Percentiles rank a stretch among this genome's conserved stretches.
Conservation (phyloP, 2,329 filamentous ascomycete genomes). For the Phialophora verrucosa region DNA sequence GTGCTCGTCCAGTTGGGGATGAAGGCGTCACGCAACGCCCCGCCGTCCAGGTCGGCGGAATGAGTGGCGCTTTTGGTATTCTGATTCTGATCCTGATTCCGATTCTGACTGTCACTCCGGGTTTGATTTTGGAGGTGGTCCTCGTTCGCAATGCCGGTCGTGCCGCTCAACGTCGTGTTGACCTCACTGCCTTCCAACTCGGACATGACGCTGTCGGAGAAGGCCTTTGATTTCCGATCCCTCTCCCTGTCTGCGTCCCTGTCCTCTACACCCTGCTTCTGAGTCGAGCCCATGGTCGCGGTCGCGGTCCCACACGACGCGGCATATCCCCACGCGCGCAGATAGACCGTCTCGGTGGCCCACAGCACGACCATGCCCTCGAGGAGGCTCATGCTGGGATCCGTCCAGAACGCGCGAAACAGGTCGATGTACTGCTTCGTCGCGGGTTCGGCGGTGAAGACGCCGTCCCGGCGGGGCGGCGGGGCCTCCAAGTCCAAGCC, state of each 20-base stretch:
- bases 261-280: neutral
- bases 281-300: neutral
- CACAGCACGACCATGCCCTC: constrained; percentile 76
- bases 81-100: constrained; percentile 2
- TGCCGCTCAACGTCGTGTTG: constrained; percentile 7
- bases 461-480: constrained; percentile 18
- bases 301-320: constrained; percentile 26
- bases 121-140: neutral
- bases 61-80: constrained; percentile 22
- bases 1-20: constrained; percentile 71
- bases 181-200: constrained; percentile 17
- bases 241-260: neutral
- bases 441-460: constrained; percentile 50
- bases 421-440: constrained; percentile 64
- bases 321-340: constrained; percentile 62
- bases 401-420: constrained; percentile 62
- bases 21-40: constrained; percentile 67
- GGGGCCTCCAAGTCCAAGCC: constrained; percentile 56
- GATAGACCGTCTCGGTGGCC: constrained; percentile 72
- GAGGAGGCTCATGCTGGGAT: constrained; percentile 59
- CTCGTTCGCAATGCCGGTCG: neutral
- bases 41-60: constrained; percentile 65
- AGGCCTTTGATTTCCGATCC: neutral
- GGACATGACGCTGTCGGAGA: constrained; percentile 5
- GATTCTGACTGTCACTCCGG: neutral